Evolutionary conservation across 2,329 filamentous ascomycete species (phyloP).

Genomic region (Penicillium frequentans): DNA sequence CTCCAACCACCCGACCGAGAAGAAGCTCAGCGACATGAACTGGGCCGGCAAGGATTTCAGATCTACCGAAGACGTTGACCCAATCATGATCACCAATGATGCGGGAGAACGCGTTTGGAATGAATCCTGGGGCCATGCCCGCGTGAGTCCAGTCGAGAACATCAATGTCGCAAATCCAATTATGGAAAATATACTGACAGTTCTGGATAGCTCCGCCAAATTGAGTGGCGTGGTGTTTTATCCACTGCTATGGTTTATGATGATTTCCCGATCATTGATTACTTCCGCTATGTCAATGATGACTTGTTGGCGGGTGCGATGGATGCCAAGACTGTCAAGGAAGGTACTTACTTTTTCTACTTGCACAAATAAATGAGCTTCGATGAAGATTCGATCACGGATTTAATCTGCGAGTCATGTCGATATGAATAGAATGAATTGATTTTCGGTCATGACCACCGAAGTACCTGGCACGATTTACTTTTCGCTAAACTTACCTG

Average conservation of each 20-base stretch:
- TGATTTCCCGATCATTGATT: constrained; percentile 21
- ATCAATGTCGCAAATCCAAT: too few species aligned
- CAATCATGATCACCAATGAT: constrained; percentile 9
- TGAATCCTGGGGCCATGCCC: constrained; percentile 10
- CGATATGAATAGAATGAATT: too few species aligned
- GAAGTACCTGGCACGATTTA: too few species aligned
- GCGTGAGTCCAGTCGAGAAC: constrained; percentile 1
- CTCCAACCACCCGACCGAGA: constrained; percentile 9
- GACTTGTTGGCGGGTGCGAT: constrained; percentile 19
- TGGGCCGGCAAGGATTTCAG: constrained; percentile 16
- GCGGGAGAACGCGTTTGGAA: constrained; percentile 7
- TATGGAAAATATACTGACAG: neutral
- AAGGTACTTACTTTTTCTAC: constrained; percentile 13
- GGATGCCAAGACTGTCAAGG: constrained; percentile 14
- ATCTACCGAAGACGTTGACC: constrained; percentile 13
- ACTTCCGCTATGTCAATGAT: constrained; percentile 20
- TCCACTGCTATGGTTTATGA: constrained; percentile 23
- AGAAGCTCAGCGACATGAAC: constrained; percentile 5
- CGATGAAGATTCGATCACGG: neutral
- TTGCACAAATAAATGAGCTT: constrained; percentile 7
- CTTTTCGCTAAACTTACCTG: too few species aligned
- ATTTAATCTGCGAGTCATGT: too few species aligned
- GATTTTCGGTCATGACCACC: too few species aligned
- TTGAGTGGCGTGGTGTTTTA: constrained; percentile 15
- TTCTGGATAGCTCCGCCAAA: constrained; percentile 8